phyloP scores from a whole-genome alignment of 106 monocot species.

The Acorus calamus region DNA sequence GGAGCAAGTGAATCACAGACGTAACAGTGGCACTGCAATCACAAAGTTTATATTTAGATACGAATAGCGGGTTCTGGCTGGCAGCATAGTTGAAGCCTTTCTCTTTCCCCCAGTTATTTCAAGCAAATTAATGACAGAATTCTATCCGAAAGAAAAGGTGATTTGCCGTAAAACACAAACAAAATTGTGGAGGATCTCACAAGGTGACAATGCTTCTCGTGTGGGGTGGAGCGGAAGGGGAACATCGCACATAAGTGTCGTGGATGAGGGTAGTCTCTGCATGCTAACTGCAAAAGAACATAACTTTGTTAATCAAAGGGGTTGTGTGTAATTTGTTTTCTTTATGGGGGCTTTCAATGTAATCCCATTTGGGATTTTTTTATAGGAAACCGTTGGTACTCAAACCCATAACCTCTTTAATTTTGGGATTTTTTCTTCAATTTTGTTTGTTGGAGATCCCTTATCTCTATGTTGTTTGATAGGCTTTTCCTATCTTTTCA shows the following conservation, averaged over 20 bases:
- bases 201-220: conserved; percentile 42
- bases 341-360: no score
- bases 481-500: no score
- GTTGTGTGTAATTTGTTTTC: no score
- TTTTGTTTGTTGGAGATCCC: no score
- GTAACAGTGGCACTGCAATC: conserved; percentile 89
- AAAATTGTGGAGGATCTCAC: conserved; percentile 20
- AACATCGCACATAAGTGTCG: conserved; percentile 61
- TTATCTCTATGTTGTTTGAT: no score
- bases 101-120: neutral
- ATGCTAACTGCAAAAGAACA: conserved; percentile 47
- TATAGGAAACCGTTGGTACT: no score
- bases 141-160: neutral
- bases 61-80: no score
- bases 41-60: neutral
- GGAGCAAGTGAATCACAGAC: conserved; percentile 81
- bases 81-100: neutral
- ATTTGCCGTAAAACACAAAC: neutral
- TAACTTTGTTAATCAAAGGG: neutral
- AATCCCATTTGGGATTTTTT: no score
- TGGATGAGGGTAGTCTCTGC: conserved; percentile 76
- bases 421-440: no score
- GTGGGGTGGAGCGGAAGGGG: conserved; percentile 51
- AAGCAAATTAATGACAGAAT: neutral
- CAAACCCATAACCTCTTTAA: no score